phyloP scores from a whole-genome alignment of 1,139 yeast genomes.

The Taiozyma sp. region DNA sequence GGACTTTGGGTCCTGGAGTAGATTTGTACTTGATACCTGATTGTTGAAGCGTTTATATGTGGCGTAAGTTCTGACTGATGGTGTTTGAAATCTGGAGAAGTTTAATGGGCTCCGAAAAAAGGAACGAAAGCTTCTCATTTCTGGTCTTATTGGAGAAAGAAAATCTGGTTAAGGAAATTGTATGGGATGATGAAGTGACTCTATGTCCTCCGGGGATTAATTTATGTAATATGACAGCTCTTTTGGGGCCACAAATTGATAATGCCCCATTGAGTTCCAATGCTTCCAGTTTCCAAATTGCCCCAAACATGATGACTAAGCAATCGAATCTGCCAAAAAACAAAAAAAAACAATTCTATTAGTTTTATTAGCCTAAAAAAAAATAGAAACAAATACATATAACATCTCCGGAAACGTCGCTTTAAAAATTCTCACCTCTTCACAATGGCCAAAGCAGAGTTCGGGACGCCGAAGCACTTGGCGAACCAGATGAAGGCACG shows the following conservation, averaged over 20 bases:
- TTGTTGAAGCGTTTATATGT: conserved; percentile 29
- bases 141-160: neutral
- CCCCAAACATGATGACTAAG: neutral
- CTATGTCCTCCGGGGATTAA: neutral
- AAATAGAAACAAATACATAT: neutral
- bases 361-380: neutral
- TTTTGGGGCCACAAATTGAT: no score
- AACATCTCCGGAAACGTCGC: neutral
- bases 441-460: conserved; percentile 58
- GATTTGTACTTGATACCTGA: conserved; percentile 12
- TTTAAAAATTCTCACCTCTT: neutral
- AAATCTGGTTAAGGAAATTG: no score
- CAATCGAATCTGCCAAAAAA: neutral
- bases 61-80: conserved; percentile 6
- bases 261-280: no score
- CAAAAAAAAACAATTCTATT: no score
- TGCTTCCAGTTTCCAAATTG: no score
- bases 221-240: neutral
- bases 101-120: neutral
- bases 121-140: neutral
- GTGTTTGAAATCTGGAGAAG: neutral
- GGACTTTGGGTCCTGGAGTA: conserved; percentile 22
- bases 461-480: conserved; percentile 78
- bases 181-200: no score
- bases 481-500: conserved; percentile 75